Evolutionary conservation across 352 stramenopile genomes (phyloP), one percentile per base, ranked within the genome.

Genomic region (Pythium rishiriense): DNA sequence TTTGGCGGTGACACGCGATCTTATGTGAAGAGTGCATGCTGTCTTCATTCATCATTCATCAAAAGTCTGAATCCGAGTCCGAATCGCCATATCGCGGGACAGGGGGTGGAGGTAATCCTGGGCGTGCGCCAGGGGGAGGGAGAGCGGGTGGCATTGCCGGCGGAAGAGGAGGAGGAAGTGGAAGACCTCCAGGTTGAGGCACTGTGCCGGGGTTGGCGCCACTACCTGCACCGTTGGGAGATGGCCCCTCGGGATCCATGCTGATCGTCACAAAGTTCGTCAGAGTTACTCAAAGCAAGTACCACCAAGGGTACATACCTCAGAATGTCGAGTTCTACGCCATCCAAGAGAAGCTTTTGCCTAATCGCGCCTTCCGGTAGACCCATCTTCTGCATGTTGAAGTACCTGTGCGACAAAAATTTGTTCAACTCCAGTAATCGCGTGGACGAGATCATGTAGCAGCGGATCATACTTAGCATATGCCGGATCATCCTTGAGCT

Each of bases 331-430:
- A 81, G 47, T 7, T 73, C 82, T 17, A 94, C 72, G 25, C 82
- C 83, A 57, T 94, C 83, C 78, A 94, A 84, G 68, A 79, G 76
- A 26, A 94, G 52, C 59, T 94, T 94, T 46, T 94, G 85, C 29
- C 86, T 75, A 69, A 94, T 92, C 4, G 88, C 74, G 0, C 79
- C 81, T 42, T 94, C 85, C 0, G 85, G 83, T 70, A 94, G 84
- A 1, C 82, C 83, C 42, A 94, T 71, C 57, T 92, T 93, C 37
- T 79, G 71, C 85, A 94, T 94, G 68, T 74, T 90, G 57, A 94
- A 94, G 67, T 93, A 94, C 62, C 85, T 93, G 54, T 19, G 58
- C 17, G 43, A n/a, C 25, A 56, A 50, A 7, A 69, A 64, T 41
- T 39, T 26, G 45, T 28, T 22, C 2, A 33, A n/a, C n/a, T n/a